These are phyloP conservation scores for Sorghum bicolor DNA, from an alignment of 176 grass and related monocot species.

Conservation along the genomic window Sorghum_bicolor_NCBIv3 NC_012872.2:60028501-60029000, in stretches of 20 bases:
- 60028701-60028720: neutral
- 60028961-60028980: no score
- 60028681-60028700: neutral
- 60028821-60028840: no score
- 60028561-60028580: neutral
- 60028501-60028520: neutral
- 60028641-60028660: neutral
- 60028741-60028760: neutral
- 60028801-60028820: no score
- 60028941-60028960: no score
- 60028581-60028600: constrained; percentile 16
- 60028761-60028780: neutral
- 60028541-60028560: neutral
- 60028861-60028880: no score
- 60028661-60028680: constrained; percentile 16
- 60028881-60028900: no score
- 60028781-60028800: no score
- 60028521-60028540: neutral
- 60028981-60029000: no score
- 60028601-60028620: neutral
- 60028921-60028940: no score
- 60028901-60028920: no score
- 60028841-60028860: no score
- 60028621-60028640: neutral
- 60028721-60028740: neutral